These are phyloP conservation scores for Phyllostachys edulis DNA, from an alignment of 176 grass and related monocot species.

Conservation along the genomic window DNA sequence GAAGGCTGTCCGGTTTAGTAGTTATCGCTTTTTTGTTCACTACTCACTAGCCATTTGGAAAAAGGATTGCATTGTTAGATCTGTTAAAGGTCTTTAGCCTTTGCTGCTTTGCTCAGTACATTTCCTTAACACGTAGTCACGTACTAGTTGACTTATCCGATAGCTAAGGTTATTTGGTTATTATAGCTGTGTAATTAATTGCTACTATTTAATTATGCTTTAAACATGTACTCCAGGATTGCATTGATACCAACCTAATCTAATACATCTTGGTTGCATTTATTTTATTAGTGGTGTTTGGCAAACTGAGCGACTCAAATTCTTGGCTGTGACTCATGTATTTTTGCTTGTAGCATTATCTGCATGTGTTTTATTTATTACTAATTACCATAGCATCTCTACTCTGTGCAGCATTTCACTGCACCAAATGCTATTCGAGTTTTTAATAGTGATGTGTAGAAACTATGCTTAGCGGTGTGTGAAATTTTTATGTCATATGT, in stretches of 20 bases:
- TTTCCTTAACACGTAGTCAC: not conserved
- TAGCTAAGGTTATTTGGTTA: slow-evolving; percentile 8
- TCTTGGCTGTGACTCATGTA: not conserved
- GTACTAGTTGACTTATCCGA: not conserved
- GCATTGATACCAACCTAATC: not conserved
- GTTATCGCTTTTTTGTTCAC: not conserved
- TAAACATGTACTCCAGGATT: not conserved
- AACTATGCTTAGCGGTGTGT: not conserved
- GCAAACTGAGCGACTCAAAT: not conserved
- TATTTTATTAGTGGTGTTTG: slow-evolving; percentile 8
- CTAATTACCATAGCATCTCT: not conserved
- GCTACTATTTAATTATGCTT: not conserved
- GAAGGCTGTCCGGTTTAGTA: not conserved
- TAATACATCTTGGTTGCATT: slow-evolving; percentile 13
- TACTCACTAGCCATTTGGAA: not conserved
- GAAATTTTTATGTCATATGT: not conserved
- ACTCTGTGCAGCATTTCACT: not conserved
- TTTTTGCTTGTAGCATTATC: not conserved
- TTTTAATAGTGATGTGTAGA: slow-evolving; percentile 7
- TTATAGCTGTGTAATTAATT: not conserved
- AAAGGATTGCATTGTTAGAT: not conserved
- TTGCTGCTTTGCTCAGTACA: not conserved
- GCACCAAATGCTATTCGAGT: not conserved
- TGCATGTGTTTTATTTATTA: not conserved
- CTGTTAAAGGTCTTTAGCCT: not conserved